A percentile compares a stretch with the other conserved stretches of the same genome.
Evolutionary conservation across 768 basidiomycete species (phyloP).

Genomic region (Boletellus emodensis): DNA sequence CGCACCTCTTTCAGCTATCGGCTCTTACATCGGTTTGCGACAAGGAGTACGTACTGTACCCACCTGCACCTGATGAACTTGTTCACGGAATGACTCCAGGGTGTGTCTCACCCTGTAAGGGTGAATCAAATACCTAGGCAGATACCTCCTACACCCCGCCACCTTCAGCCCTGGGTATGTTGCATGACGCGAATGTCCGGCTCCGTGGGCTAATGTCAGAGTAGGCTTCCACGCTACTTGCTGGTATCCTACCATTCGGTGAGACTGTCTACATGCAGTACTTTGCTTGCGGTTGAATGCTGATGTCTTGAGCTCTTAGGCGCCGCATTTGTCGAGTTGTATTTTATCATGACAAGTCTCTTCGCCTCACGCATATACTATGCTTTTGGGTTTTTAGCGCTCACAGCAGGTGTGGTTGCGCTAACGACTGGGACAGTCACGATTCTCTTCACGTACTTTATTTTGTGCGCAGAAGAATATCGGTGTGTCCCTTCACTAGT

Average conservation of each 20-base stretch:
- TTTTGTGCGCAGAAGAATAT: slow-evolving; percentile 93
- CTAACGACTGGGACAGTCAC: slow-evolving; percentile 90
- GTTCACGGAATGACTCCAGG: slow-evolving; percentile 38
- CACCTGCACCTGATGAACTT: background rate
- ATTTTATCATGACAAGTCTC: slow-evolving; percentile 85
- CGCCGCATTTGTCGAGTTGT: slow-evolving; percentile 93
- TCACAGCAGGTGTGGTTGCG: slow-evolving; percentile 78
- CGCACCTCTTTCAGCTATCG: slow-evolving; percentile 81
- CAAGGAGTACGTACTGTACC: slow-evolving; percentile 62
- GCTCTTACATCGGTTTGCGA: slow-evolving; percentile 81
- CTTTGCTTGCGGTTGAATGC: slow-evolving; percentile 3
- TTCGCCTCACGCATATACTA: slow-evolving; percentile 93
- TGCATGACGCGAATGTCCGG: background rate
- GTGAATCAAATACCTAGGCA: slow-evolving; percentile 95
- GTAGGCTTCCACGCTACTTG: slow-evolving; percentile 70
- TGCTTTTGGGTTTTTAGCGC: slow-evolving; percentile 91
- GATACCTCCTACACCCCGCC: slow-evolving; percentile 83
- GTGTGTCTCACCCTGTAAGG: slow-evolving; percentile 75
- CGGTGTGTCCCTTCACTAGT: slow-evolving; percentile 43
- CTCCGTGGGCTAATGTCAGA: slow-evolving; percentile 10
- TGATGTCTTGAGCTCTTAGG: slow-evolving; percentile 39
- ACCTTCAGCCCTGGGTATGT: slow-evolving; percentile 76
- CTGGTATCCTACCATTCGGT: slow-evolving; percentile 92
- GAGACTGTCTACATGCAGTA: slow-evolving; percentile 13
- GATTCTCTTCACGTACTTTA: slow-evolving; percentile 86